Conservation (phyloP, 495 filamentous ascomycete species). For the Friedmanniomyces endolithicus region DNA sequence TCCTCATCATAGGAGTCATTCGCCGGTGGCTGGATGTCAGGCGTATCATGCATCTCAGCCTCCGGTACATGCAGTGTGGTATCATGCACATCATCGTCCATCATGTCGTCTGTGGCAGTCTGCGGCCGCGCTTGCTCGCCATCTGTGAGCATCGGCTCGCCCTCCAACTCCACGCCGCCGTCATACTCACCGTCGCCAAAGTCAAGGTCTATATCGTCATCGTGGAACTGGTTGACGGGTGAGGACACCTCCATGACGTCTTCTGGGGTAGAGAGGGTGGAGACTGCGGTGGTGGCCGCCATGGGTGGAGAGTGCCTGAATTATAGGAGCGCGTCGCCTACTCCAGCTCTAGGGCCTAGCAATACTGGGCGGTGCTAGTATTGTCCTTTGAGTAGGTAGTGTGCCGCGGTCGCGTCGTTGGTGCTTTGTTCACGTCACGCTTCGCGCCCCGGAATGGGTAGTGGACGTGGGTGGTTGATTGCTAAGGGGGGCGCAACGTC, state of each 20-base stretch:
- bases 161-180: slow-evolving; percentile 27
- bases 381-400: background rate
- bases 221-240: slow-evolving; percentile 36
- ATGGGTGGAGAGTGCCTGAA: background rate
- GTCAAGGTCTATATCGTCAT: slow-evolving; percentile 68
- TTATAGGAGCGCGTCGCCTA: background rate
- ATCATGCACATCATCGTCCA: slow-evolving; percentile 29
- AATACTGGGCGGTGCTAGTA: no score
- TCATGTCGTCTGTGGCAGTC: slow-evolving; percentile 34
- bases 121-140: slow-evolving; percentile 22
- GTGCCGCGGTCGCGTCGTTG: background rate
- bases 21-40: slow-evolving; percentile 12
- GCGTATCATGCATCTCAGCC: slow-evolving; percentile 11
- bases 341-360: background rate
- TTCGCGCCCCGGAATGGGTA: background rate
- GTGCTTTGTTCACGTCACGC: background rate
- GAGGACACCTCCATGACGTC: slow-evolving; percentile 46
- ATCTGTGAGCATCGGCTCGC: slow-evolving; percentile 20
- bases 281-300: slow-evolving; percentile 14
- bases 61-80: background rate
- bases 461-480: background rate
- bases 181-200: slow-evolving; percentile 52
- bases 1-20: slow-evolving; percentile 23
- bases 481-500: background rate
- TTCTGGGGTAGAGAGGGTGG: slow-evolving; percentile 23